Conservation (phyloP, 2,329 filamentous ascomycete species). For the Xylariales sp. region DNA sequence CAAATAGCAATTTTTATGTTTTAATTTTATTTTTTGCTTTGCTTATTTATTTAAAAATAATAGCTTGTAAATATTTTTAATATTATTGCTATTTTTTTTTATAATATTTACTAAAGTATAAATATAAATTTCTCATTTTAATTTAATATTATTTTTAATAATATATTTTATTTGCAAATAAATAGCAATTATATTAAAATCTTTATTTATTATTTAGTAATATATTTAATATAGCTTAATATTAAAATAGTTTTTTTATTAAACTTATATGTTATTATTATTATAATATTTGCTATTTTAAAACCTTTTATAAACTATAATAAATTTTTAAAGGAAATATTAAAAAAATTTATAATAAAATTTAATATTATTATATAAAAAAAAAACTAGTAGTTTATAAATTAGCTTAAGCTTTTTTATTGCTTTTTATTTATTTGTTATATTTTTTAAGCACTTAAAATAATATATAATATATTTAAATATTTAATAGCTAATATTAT, state of each 20-base stretch:
- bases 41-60: constrained; percentile 12
- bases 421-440: neutral
- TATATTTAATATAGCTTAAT: constrained; percentile 12
- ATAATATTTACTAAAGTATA: too few species aligned
- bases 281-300: too few species aligned
- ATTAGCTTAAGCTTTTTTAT: constrained; percentile 13
- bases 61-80: constrained; percentile 13
- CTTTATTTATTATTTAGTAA: neutral
- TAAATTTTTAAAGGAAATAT: too few species aligned
- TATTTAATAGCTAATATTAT: too few species aligned
- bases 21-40: constrained; percentile 16
- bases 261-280: too few species aligned
- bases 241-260: constrained; percentile 18
- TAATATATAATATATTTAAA: constrained; percentile 16
- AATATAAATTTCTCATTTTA: too few species aligned
- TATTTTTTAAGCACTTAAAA: constrained; percentile 3
- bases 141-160: constrained; percentile 18
- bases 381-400: constrained; percentile 2
- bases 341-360: too few species aligned
- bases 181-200: constrained; percentile 3
- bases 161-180: constrained; percentile 8
- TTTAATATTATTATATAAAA: too few species aligned
- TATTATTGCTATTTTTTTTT: too few species aligned
- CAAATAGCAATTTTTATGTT: constrained; percentile 20
- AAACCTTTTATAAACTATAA: too few species aligned